Evolutionary conservation across 768 basidiomycete genomes (phyloP).

Genomic region (Pleurotus platypus): DNA sequence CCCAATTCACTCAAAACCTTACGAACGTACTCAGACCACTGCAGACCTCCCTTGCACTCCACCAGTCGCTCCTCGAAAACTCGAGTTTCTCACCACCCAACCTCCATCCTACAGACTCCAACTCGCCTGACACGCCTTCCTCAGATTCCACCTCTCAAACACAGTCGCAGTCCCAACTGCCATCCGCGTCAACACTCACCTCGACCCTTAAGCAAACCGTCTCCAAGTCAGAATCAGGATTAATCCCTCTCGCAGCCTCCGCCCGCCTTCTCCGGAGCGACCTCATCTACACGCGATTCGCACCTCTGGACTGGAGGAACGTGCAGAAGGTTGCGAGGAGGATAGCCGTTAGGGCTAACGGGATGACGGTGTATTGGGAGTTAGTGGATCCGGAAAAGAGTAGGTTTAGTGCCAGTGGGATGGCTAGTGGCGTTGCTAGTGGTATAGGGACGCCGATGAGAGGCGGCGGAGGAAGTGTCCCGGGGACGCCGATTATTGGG

Average conservation of each 20-base stretch:
- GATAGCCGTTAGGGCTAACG: slow-evolving; percentile 56
- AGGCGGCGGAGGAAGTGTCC: neutral
- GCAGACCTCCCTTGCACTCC: slow-evolving; percentile 37
- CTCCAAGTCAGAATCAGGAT: slow-evolving; percentile 41
- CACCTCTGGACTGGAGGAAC: slow-evolving; percentile 48
- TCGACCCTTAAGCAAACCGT: slow-evolving; percentile 25
- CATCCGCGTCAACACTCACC: slow-evolving; percentile 21
- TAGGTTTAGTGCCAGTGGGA: slow-evolving; percentile 40
- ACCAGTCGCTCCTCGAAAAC: slow-evolving; percentile 38
- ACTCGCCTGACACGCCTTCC: slow-evolving; percentile 23
- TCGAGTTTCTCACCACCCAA: too few species aligned
- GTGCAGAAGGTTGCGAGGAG: slow-evolving; percentile 49
- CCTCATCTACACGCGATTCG: slow-evolving; percentile 56
- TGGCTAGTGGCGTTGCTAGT: neutral
- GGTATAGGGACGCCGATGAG: slow-evolving; percentile 16
- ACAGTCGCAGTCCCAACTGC: slow-evolving; percentile 12
- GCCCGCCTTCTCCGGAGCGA: slow-evolving; percentile 54
- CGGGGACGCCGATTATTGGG: neutral
- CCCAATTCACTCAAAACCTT: slow-evolving; percentile 51
- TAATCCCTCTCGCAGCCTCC: slow-evolving; percentile 50
- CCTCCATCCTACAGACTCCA: too few species aligned
- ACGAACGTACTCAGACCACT: slow-evolving; percentile 47
- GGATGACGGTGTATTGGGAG: slow-evolving; percentile 57
- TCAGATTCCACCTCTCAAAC: slow-evolving; percentile 13
- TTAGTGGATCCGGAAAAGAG: slow-evolving; percentile 63